phyloP scores from a whole-genome alignment of 768 basidiomycete genomes.

The Boletus rubescentipes region DNA sequence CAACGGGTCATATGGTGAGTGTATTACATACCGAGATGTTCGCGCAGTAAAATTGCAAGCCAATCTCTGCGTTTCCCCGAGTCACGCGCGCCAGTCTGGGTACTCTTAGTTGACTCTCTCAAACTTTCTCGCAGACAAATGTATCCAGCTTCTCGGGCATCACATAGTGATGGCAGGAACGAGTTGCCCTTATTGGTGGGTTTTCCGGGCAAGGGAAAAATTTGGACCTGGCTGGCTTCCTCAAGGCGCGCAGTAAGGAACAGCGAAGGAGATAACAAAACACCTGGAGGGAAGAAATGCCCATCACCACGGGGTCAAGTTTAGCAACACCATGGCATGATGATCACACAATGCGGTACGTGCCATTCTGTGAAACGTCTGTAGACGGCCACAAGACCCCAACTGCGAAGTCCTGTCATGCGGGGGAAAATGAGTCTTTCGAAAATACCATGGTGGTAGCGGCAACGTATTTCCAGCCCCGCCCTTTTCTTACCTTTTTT shows the following conservation, averaged over 20 bases:
- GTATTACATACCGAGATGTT: constrained; percentile 57
- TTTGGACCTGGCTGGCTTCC: constrained; percentile 45
- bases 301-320: constrained; percentile 9
- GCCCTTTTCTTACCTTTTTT: constrained; percentile 36
- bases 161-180: constrained; percentile 50
- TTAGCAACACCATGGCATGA: constrained; percentile 11
- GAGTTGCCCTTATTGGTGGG: constrained; percentile 36
- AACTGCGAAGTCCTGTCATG: constrained; percentile 56
- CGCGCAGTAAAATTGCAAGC: constrained; percentile 64
- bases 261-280: constrained; percentile 55
- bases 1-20: background rate
- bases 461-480: constrained; percentile 8
- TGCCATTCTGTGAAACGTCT: constrained; percentile 59
- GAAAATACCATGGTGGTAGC: constrained; percentile 6
- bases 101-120: constrained; percentile 13
- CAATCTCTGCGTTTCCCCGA: constrained; percentile 55
- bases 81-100: constrained; percentile 16
- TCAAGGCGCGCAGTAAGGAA: constrained; percentile 60
- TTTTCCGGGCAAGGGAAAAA: constrained; percentile 49
- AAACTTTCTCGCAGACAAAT: constrained; percentile 54
- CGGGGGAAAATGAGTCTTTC: constrained; percentile 16
- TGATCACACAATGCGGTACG: constrained; percentile 27
- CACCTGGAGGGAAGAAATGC: constrained; percentile 38
- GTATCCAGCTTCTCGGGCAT: constrained; percentile 49
- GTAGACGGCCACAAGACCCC: constrained; percentile 77